Evolutionary conservation across 2,329 filamentous ascomycete species (phyloP), one percentile per base, ranked within the genome.

Genomic region (Nemania sp.): DNA sequence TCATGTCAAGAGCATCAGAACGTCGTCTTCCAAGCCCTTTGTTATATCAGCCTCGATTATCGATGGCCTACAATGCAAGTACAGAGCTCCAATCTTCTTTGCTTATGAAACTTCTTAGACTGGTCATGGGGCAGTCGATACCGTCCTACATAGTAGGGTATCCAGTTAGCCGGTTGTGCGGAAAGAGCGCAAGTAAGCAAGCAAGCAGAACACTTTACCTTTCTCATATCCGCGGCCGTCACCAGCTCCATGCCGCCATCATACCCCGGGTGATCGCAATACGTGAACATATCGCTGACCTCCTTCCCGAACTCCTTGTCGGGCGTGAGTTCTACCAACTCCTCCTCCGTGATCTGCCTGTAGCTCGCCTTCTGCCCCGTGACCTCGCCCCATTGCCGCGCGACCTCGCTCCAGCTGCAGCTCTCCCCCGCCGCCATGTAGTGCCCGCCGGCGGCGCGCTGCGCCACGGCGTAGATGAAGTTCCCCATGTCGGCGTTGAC

Each of bases 241-340:
- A 53, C 9, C 37, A 53, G 22, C 22, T 49, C 37, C 43, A 43
- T 44, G 3, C 51, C 51, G 24, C 51, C 51, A 43, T 44, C 51
- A 37, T 53, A 53, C 23, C 51, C 51, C 17, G 51, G 44, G 6
- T 49, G 17, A 43, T 41, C 36, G 31, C 42, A 19, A 33, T 53
- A 53, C 12, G 45, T 53, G 43, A 48, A 53, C 51, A 53, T 53
- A 20, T 48, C 43, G 44, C 43, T 39, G n/a, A 49, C 51, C 51
- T 53, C 51, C 24, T 44, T 48, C 5, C 51, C 51, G 31, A 23
- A 53, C 8, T 53, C 51, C 9, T 36, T 3, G 24, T 53, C 51
- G 7, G 51, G 42, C 17, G 44, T 43, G 12, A 48, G 23, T 42
- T 5, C 44, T 48, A 53, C 30, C 37, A 53, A 43, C 33, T 53